These are phyloP conservation scores for Didymella arachidicola DNA, from an alignment of 2,329 filamentous ascomycete genomes.

Conservation along the genomic window DNA sequence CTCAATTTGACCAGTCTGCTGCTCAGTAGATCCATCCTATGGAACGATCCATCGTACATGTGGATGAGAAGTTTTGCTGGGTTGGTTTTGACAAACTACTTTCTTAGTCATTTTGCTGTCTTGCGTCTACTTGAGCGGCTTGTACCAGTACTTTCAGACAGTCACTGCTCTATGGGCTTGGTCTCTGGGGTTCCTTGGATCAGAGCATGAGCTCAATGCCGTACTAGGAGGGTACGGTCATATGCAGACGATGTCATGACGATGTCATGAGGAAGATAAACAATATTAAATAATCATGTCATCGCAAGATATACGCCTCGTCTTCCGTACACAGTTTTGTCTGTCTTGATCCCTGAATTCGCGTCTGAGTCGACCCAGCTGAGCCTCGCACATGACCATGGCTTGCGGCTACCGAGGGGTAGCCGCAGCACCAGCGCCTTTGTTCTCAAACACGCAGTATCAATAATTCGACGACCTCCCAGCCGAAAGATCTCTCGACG, in stretches of 20 bases:
- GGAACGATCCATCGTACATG: neutral
- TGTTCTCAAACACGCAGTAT: too few species aligned
- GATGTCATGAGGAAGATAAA: slow-evolving; percentile 14
- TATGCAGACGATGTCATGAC: slow-evolving; percentile 11
- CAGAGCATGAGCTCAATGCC: slow-evolving; percentile 14
- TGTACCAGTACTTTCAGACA: slow-evolving; percentile 26
- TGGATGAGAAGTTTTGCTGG: neutral
- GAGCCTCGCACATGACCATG: too few species aligned
- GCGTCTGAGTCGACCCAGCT: too few species aligned
- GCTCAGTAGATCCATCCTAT: slow-evolving; percentile 22
- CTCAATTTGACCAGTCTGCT: slow-evolving; percentile 36
- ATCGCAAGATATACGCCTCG: neutral
- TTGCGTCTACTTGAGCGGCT: slow-evolving; percentile 27
- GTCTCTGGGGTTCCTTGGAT: slow-evolving; percentile 20
- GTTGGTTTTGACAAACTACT: slow-evolving; percentile 5
- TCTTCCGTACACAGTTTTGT: too few species aligned
- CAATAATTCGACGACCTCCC: too few species aligned
- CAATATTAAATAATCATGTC: slow-evolving; percentile 9
- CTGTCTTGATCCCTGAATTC: too few species aligned
- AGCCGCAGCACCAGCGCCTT: too few species aligned
- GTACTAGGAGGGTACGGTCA: slow-evolving; percentile 5
- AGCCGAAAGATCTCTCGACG: too few species aligned
- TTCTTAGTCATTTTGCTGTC: slow-evolving; percentile 10
- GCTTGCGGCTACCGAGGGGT: too few species aligned
- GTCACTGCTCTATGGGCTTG: slow-evolving; percentile 24